Evolutionary conservation across 116 monocot species (phyloP).

Genomic region (Phalaenopsis hybrid): DNA sequence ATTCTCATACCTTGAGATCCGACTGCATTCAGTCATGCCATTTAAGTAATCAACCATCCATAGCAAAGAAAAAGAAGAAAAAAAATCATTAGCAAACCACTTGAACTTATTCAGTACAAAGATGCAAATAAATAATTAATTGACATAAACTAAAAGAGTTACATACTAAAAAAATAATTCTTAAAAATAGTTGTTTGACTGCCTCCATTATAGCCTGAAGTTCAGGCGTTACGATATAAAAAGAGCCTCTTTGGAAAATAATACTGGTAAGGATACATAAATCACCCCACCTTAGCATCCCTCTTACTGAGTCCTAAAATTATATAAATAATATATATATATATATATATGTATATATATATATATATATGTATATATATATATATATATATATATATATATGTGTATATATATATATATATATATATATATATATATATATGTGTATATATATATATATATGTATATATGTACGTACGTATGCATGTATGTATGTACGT

Average conservation of each 20-base stretch:
- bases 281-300: background rate
- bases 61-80: conserved; percentile 9
- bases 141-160: background rate
- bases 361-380: too few relatives aligned
- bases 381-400: too few relatives aligned
- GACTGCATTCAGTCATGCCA: conserved; percentile 39
- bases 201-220: background rate
- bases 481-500: too few relatives aligned
- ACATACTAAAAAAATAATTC: background rate
- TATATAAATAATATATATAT: too few relatives aligned
- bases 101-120: conserved; percentile 1
- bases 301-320: background rate
- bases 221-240: background rate
- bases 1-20: conserved; percentile 73
- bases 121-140: background rate
- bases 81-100: conserved; percentile 14
- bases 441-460: too few relatives aligned
- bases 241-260: background rate
- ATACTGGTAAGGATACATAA: background rate
- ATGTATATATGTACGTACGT: too few relatives aligned
- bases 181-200: background rate
- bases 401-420: too few relatives aligned
- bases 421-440: too few relatives aligned
- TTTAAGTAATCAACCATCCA: conserved; percentile 14
- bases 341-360: too few relatives aligned